phyloP scores from a whole-genome alignment of 768 basidiomycete species.

The Cytidiella melzeri region DNA sequence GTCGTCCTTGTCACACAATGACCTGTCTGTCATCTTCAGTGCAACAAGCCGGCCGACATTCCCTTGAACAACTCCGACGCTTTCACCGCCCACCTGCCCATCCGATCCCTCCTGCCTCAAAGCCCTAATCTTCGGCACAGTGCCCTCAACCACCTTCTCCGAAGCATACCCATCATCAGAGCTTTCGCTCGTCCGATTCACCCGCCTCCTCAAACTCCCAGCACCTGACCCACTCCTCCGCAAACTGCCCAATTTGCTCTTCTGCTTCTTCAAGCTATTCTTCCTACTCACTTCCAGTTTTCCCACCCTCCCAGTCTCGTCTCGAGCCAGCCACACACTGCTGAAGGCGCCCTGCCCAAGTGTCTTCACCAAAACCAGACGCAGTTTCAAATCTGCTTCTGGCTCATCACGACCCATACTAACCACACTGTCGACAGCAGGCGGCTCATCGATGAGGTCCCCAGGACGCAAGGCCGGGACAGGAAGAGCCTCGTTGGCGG shows the following conservation, averaged over 20 bases:
- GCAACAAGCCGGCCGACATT: constrained; percentile 38
- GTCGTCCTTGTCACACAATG: constrained; percentile 48
- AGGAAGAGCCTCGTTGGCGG: no score
- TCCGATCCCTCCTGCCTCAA: not conserved
- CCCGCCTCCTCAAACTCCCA: constrained; percentile 12
- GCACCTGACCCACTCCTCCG: constrained; percentile 13
- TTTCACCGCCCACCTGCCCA: not conserved
- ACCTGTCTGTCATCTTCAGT: constrained; percentile 45
- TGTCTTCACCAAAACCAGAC: constrained; percentile 37
- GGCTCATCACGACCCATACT: constrained; percentile 3
- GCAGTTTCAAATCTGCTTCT: constrained; percentile 25
- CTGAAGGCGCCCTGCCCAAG: constrained; percentile 74
- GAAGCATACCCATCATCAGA: not conserved
- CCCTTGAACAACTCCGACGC: not conserved
- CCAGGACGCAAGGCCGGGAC: not conserved
- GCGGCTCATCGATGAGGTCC: constrained; percentile 5
- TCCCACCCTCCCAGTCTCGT: constrained; percentile 16
- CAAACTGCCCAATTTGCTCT: constrained; percentile 15
- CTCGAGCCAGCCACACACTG: constrained; percentile 65
- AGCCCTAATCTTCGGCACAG: constrained; percentile 5
- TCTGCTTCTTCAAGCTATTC: constrained; percentile 19
- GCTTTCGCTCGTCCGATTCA: constrained; percentile 7
- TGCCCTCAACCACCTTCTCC: constrained; percentile 5
- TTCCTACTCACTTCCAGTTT: constrained; percentile 23
- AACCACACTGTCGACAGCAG: no score